Evolutionary conservation across 2,329 filamentous ascomycete genomes (phyloP).

Genomic region (Cercospora sojina): DNA sequence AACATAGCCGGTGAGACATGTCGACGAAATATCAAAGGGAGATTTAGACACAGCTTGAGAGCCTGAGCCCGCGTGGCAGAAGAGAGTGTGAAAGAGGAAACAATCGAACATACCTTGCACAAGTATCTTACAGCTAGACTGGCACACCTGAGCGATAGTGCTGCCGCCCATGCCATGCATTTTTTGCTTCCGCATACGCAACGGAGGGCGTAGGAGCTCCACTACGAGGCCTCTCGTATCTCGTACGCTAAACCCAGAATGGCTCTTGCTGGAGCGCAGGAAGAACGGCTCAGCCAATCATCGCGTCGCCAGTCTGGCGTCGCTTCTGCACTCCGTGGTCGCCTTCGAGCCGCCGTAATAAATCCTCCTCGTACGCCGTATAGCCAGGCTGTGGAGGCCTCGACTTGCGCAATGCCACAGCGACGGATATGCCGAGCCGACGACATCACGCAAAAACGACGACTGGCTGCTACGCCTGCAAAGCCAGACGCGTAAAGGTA

Average conservation of each 20-base stretch:
- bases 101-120: not conserved
- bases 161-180: not conserved
- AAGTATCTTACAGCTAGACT: not conserved
- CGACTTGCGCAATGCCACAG: slow-evolving; percentile 2
- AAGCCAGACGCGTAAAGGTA: slow-evolving; percentile 35
- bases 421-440: slow-evolving; percentile 30
- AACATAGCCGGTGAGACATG: slow-evolving; percentile 25
- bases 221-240: slow-evolving; percentile 4
- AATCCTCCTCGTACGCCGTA: slow-evolving; percentile 20
- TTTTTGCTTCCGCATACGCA: not conserved
- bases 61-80: not conserved
- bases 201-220: not conserved
- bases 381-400: not conserved
- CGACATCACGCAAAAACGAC: slow-evolving; percentile 34
- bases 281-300: not conserved
- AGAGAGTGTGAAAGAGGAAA: not conserved
- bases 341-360: not conserved
- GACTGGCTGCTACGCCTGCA: slow-evolving; percentile 31
- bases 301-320: not conserved
- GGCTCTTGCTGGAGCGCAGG: not conserved
- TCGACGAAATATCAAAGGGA: not conserved
- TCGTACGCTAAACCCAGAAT: slow-evolving; percentile 11
- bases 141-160: not conserved
- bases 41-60: not conserved
- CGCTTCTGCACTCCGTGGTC: not conserved